phyloP scores from a whole-genome alignment of 768 basidiomycete genomes.

The Phlebiopsis flavidoalba region DNA sequence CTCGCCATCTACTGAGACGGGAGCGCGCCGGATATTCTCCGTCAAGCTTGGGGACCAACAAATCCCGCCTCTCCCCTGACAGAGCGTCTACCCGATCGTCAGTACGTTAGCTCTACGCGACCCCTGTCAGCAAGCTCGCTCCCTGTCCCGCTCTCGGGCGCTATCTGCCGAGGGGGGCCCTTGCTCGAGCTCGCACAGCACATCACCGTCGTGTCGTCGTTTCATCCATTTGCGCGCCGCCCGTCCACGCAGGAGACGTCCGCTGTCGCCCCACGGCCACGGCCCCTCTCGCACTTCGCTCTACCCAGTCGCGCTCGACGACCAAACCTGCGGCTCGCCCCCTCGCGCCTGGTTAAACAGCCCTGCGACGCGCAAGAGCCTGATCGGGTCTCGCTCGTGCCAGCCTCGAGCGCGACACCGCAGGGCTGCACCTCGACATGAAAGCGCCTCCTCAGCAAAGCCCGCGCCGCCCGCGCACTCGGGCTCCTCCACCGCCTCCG shows the following conservation, averaged over 20 bases:
- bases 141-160: slow-evolving; percentile 8
- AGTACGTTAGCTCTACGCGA: slow-evolving; percentile 1
- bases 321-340: slow-evolving; percentile 5
- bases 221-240: slow-evolving; percentile 4
- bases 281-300: background rate
- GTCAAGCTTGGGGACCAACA: slow-evolving; percentile 4
- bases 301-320: background rate
- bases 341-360: background rate
- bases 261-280: background rate
- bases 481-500: slow-evolving; percentile 19
- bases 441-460: slow-evolving; percentile 27
- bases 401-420: slow-evolving; percentile 20
- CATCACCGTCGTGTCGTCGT: background rate
- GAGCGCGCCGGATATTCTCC: background rate
- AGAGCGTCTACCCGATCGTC: slow-evolving; percentile 4
- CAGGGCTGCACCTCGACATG: slow-evolving; percentile 22
- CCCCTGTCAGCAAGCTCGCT: slow-evolving; percentile 4
- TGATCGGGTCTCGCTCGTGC: slow-evolving; percentile 17
- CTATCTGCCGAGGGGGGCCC: background rate
- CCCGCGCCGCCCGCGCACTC: slow-evolving; percentile 19
- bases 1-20: slow-evolving; percentile 5
- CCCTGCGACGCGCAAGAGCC: slow-evolving; percentile 15
- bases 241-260: background rate
- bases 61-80: slow-evolving; percentile 3
- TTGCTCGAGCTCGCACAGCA: background rate